A percentile compares a stretch with the other conserved stretches of the same genome.
phyloP scores from a whole-genome alignment of 352 stramenopile species.

The Globisporangium acanthophoron region DNA sequence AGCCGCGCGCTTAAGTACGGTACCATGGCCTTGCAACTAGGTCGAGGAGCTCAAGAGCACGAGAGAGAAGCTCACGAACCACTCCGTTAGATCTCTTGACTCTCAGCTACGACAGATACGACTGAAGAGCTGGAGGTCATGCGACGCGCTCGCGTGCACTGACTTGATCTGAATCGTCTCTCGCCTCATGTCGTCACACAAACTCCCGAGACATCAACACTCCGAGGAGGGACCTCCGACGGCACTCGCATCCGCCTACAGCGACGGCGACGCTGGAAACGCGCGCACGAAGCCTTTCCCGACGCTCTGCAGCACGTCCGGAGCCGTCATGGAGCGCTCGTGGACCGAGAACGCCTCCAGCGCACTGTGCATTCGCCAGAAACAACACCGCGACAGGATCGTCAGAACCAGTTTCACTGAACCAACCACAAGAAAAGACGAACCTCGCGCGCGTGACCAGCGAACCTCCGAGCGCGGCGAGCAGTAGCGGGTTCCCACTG shows the following conservation, averaged over 20 bases:
- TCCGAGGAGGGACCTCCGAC: no score
- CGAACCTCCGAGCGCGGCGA: slow-evolving; percentile 74
- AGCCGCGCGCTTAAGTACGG: background rate
- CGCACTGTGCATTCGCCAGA: slow-evolving; percentile 18
- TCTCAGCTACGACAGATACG: no score
- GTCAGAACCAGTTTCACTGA: background rate
- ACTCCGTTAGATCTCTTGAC: no score
- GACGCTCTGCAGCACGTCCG: slow-evolving; percentile 70
- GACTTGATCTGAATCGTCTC: background rate
- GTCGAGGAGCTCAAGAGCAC: no score
- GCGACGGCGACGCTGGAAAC: slow-evolving; percentile 17
- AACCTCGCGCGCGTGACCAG: slow-evolving; percentile 76
- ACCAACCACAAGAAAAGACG: background rate
- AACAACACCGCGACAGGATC: background rate
- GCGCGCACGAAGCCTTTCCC: slow-evolving; percentile 49
- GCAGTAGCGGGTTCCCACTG: slow-evolving; percentile 43
- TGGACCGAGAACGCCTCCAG: slow-evolving; percentile 63
- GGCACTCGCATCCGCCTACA: no score
- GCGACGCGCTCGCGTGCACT: no score
- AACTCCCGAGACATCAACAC: no score
- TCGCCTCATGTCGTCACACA: background rate
- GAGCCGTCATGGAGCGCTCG: slow-evolving; percentile 76
- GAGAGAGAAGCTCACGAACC: no score
- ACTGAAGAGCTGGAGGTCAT: no score
- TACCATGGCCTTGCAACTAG: no score